phyloP scores from a whole-genome alignment of 139 green algal genomes.

The Desmodesmus armatus region DNA sequence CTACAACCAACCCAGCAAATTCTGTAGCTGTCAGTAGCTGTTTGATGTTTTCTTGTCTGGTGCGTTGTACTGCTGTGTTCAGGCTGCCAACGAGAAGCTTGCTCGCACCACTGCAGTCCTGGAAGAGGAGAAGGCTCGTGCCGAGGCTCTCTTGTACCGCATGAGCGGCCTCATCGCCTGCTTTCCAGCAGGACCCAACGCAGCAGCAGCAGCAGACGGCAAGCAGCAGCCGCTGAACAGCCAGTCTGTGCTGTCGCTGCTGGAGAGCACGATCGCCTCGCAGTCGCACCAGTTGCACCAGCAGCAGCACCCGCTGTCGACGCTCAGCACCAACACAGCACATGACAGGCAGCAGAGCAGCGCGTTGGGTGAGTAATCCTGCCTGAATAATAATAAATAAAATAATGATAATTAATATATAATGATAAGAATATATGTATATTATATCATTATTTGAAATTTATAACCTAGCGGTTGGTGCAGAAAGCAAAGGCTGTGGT shows the following conservation, averaged over 20 bases:
- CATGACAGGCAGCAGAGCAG: too few relatives aligned
- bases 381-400: too few relatives aligned
- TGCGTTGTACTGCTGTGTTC: background rate
- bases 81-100: constrained; percentile 49
- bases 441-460: too few relatives aligned
- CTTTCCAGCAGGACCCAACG: constrained; percentile 26
- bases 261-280: background rate
- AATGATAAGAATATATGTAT: too few relatives aligned
- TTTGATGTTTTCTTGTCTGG: background rate
- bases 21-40: background rate
- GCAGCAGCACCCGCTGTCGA: background rate
- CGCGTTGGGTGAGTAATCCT: background rate
- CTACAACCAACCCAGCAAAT: too few relatives aligned
- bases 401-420: too few relatives aligned
- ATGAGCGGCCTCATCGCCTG: constrained; percentile 56
- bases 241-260: background rate
- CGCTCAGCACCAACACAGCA: too few relatives aligned
- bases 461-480: too few relatives aligned
- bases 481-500: too few relatives aligned
- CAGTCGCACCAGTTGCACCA: background rate
- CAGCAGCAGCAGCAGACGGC: background rate
- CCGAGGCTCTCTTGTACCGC: constrained; percentile 64
- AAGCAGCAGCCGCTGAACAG: too few relatives aligned
- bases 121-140: constrained; percentile 55
- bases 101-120: constrained; percentile 50